Conservation (phyloP, 2,329 filamentous ascomycete genomes). For the Ilyonectria destructans region DNA sequence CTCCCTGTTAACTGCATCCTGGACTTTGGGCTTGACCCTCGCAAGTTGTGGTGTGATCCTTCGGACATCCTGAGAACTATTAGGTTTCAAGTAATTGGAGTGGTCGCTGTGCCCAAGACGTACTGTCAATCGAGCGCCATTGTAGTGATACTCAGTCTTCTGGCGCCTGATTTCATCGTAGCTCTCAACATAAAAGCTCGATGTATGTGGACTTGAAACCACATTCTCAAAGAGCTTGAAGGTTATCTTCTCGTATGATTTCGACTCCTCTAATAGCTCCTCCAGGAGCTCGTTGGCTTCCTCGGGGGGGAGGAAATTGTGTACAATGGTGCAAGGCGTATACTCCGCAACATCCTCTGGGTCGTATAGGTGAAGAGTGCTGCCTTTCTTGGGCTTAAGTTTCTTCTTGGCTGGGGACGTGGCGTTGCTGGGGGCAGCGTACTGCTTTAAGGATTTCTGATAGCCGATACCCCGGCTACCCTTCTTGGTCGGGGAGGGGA, state of each 20-base stretch:
- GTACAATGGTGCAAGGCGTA: constrained; percentile 92
- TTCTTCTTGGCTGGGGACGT: constrained; percentile 61
- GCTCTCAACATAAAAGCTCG: constrained; percentile 86
- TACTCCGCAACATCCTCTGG: constrained; percentile 85
- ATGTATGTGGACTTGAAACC: constrained; percentile 88
- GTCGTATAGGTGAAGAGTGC: constrained; percentile 87
- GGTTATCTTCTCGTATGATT: constrained; percentile 78
- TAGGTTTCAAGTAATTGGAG: constrained; percentile 16
- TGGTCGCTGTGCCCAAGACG: background rate
- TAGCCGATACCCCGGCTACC: constrained; percentile 61
- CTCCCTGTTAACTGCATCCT: constrained; percentile 83
- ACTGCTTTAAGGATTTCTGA: constrained; percentile 76
- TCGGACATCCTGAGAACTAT: constrained; percentile 75
- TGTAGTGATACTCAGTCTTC: constrained; percentile 88
- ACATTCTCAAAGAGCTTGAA: constrained; percentile 93
- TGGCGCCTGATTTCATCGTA: constrained; percentile 79
- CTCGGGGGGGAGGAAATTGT: constrained; percentile 85
- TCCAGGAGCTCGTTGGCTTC: constrained; percentile 82
- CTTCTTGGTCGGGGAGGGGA: constrained; percentile 53
- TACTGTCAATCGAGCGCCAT: constrained; percentile 81
- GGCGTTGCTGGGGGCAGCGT: constrained; percentile 53
- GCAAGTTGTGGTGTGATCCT: constrained; percentile 83
- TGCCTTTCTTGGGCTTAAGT: constrained; percentile 80
- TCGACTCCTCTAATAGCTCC: constrained; percentile 83
- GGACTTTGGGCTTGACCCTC: constrained; percentile 79